Evolutionary conservation across 2,329 filamentous ascomycete species (phyloP), one percentile per base, ranked within the genome.

Genomic region (Camillea tinctor): DNA sequence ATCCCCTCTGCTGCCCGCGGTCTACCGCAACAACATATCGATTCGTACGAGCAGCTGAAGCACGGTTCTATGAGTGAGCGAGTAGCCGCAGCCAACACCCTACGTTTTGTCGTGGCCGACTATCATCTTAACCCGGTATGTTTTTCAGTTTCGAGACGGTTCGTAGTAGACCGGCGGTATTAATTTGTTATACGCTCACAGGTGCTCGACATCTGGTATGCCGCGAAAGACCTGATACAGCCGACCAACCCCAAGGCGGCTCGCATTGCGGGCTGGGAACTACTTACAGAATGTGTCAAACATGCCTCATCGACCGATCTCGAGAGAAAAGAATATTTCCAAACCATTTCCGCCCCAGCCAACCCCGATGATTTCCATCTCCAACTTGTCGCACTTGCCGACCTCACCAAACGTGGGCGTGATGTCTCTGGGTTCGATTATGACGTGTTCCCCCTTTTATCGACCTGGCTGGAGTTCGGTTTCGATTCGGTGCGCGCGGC

Each of bases 381-480:
- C 4, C 88, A 89, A 71, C 81, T 90, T n/a, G 80, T 80, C 26
- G 83, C 87, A 17, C 77, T 90, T 20, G 79, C 84, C 26, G 84
- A 88, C 57, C 76, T 90, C 58, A 87, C 86, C 1, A 83, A 81
- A 48, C 78, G 82, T 57, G 88, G 87, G 22, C 86, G 86, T 54
- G 80, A 87, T 62, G 74, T 90, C 8, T 80, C 85, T 6, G 87
- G 88, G 0, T 90, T 90, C 66, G 86, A 89, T 65, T 89, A 89
- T 71, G 84, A 88, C 24, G 79, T 88, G 6, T 80, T 89, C 50
- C 86, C 86, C 1, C 73, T 90, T 8, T 72, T 90, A 48, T 87
- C 83, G 4, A 75, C 70, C 48, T 90, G 88, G 87, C 78, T 90
- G 17, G 77, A 79, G 54, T 76, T 80, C 21, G 79, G 78, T 22